Base-by-base conservation (phyloP, 768 basidiomycete species). In the Trametes gibbosa region DNA sequence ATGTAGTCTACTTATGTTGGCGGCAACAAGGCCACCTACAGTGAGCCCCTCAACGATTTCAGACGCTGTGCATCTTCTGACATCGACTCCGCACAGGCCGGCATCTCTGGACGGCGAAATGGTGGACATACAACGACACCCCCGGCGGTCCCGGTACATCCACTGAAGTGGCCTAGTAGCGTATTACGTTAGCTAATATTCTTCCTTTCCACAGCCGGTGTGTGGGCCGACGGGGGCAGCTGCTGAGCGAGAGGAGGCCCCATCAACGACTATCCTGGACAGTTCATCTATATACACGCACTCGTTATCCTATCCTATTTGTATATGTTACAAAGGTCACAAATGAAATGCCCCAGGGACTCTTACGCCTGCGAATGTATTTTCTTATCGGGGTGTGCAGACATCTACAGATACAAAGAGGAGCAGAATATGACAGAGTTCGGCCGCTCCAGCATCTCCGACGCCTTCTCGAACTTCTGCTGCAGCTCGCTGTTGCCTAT, bases 401-500 rank as follows among this genome's bases (percentile, higher is more conserved):
- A 4, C 16, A 10, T 40, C 56, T 65, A 92, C 34, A 94, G 78
- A 73, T 93, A 93, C 74, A 94, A 68, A 2, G 89, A 92, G 24
- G 90, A 90, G 66, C 90, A 90, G 75, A 94, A 94, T 41, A 94
- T 93, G 61, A 98, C 94, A 0, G 92, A 95, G 71, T 95, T 95
- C 0, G 90, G 95, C 42, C 94, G 81, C 72, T 94, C 94, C 23
- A 98, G 85, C 90, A 95, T 87, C 74, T 95, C 93, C 0, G 90
- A 87, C 16, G 90, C 81, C 70, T 91, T 91, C 64, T 89, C 90
- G 68, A 99, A 98, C 73, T 95, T 97, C 67, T 95, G 86, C 74
- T 95, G 86, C 19, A 99, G 79, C 67, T 98, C 97, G 12, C 81
- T 81, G 72, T 98, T 98, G 12, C 97, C 97, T 63, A 98, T 98